Conservation (phyloP, 164 flowering plant species). For the Umbellularia californica region DNA sequence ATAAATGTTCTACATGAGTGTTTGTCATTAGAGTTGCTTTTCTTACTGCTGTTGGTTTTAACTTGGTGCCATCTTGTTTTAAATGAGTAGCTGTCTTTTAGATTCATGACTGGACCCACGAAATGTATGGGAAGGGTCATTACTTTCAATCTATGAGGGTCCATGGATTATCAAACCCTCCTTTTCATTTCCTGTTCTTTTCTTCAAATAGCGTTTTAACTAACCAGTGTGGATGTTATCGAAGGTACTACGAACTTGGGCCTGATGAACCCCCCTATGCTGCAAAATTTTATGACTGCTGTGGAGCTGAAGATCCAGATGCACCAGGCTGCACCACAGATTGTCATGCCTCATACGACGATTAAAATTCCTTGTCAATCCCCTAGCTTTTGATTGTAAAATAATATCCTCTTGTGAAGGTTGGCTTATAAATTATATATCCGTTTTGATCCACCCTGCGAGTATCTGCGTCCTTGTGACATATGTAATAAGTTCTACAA, state of each 20-base stretch:
- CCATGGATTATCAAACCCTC: not conserved
- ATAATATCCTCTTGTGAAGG: no score
- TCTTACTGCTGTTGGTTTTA: no score
- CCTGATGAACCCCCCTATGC: conserved; percentile 88
- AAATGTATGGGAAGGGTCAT: not conserved
- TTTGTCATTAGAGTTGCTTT: no score
- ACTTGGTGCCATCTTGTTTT: no score
- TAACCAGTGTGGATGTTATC: not conserved
- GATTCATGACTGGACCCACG: not conserved
- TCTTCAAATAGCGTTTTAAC: not conserved
- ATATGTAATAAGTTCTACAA: no score
- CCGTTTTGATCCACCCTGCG: no score
- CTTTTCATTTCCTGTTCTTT: not conserved
- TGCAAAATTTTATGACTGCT: conserved; percentile 85
- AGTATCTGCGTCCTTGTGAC: no score
- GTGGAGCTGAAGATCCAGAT: conserved; percentile 80
- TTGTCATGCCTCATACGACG: conserved; percentile 69
- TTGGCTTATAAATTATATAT: no score
- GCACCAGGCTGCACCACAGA: conserved; percentile 66
- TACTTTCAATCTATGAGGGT: no score
- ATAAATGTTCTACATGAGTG: no score
- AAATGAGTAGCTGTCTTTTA: no score
- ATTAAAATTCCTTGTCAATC: conserved; percentile 13
- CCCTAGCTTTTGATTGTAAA: not conserved
- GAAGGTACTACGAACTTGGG: conserved; percentile 78